Evolutionary conservation across 805 yeast genomes (phyloP), one percentile per base, ranked within the genome.

Genomic region (Brettanomyces naardenensis): DNA sequence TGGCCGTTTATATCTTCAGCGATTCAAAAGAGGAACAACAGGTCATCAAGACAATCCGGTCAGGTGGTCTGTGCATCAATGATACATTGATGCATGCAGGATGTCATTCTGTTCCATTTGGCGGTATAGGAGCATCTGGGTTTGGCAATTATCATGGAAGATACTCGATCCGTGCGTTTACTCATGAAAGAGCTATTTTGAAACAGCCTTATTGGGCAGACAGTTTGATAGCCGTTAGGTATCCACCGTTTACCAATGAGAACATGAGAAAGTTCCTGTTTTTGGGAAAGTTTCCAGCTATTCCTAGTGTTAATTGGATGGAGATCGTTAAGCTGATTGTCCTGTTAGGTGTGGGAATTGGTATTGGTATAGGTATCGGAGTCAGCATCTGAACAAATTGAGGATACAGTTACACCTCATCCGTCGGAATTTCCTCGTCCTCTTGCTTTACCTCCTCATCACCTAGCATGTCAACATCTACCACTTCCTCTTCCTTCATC

Each of bases 81-180:
- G 96, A 88, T 46, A 38, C 78, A 0, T 36, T 86, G 34, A 43
- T 84, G 50, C 95, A 87, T 44, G 86, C 75, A 31, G 89, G 76
- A 1, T 67, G 82, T 33, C 39, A 36, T 37, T 41, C 67, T 5
- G 68, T 85, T 3, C 97, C 97, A 19, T 90, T 89, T 60, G 97
- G 97, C 25, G 97, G 97, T 19, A 63, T 89, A 39, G 96, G 97
- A 11, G 55, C 55, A 13, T 85, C 95, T 0, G 97, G 97, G 1
- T 64, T 66, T 41, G 97, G 97, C 9, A 62, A 70, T 25, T 88
- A 87, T 60, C 96, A 88, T 54, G 95, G 96, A 3, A 61, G 59
- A 44, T 68, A 62, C 54, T 80, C 88, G 6, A 69, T 78, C 44
- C 73, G 77, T 32, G 66, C 82, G n/a, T 89, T 89, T 53, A 72